phyloP scores from a whole-genome alignment of 345 rosid species.

The Rhodamnia argentea region DNA sequence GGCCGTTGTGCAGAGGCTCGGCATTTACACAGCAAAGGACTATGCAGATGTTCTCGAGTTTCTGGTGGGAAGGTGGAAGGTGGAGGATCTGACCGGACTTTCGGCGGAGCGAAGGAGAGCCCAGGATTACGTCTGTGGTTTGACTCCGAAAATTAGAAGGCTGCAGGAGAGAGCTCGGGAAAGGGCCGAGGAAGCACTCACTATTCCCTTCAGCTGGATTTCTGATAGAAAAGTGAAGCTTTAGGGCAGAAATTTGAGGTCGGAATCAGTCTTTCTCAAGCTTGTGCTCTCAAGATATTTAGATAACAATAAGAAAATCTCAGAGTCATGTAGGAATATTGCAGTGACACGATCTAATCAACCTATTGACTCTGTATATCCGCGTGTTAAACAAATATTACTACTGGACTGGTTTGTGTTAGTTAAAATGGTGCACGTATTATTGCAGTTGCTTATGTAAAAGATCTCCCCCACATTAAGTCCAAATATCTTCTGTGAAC shows the following conservation, averaged over 20 bases:
- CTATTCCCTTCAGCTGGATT: constrained; percentile 73
- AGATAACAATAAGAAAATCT: background rate
- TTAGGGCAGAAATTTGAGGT: background rate
- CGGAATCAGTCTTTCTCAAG: background rate
- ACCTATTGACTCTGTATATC: background rate
- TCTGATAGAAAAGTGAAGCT: constrained; percentile 57
- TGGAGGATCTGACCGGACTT: constrained; percentile 41
- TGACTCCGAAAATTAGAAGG: constrained; percentile 56
- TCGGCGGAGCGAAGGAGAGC: constrained; percentile 64
- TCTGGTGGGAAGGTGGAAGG: constrained; percentile 71
- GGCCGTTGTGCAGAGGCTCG: constrained; percentile 75
- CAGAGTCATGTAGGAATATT: background rate
- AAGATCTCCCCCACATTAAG: background rate
- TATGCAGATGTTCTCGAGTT: constrained; percentile 76
- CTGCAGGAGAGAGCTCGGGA: constrained; percentile 75
- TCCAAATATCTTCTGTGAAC: background rate
- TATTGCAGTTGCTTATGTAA: background rate
- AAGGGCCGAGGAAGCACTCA: constrained; percentile 43
- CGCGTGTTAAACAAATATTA: background rate
- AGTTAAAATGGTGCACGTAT: background rate
- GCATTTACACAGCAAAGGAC: constrained; percentile 77
- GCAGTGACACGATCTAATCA: background rate
- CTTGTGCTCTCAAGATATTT: background rate
- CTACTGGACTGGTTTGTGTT: background rate
- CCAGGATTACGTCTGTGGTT: constrained; percentile 63